These are phyloP conservation scores for Rhizophora apiculata DNA, from an alignment of 345 rosid genomes.

Conservation along the genomic window DNA sequence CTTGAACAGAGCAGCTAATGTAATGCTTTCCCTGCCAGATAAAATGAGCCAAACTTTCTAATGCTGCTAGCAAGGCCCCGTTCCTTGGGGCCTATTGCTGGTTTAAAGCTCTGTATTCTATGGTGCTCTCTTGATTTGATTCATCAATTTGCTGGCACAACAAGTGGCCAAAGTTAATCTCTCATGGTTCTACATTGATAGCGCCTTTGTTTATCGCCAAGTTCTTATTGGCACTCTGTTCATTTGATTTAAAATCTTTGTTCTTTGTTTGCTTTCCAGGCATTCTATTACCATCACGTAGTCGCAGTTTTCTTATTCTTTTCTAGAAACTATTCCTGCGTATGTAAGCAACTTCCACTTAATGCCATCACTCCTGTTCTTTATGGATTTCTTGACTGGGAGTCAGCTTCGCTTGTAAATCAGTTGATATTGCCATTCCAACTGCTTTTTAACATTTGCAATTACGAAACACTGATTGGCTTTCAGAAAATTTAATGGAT, in stretches of 20 bases:
- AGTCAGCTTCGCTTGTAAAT: background rate
- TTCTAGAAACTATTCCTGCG: conserved; percentile 76
- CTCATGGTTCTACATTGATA: too few species aligned
- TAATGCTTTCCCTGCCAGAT: too few species aligned
- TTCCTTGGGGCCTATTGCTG: too few species aligned
- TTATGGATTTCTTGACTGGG: background rate
- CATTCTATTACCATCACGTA: conserved; percentile 92
- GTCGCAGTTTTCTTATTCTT: conserved; percentile 69
- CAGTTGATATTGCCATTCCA: background rate
- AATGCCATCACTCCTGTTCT: background rate
- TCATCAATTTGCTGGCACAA: too few species aligned
- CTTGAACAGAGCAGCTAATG: too few species aligned
- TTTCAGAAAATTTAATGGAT: background rate
- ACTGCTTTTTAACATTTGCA: background rate
- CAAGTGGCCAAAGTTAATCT: too few species aligned
- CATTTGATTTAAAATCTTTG: background rate
- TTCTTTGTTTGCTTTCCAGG: conserved; percentile 39
- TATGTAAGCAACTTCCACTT: conserved; percentile 55
- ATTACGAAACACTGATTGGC: background rate
- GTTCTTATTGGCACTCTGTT: conserved; percentile 1
- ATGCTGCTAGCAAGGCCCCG: too few species aligned
- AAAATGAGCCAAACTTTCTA: too few species aligned
- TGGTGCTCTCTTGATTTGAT: too few species aligned
- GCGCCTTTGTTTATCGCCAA: background rate
- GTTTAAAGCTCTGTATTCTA: too few species aligned